Percentiles rank a stretch among this genome's conserved stretches.
phyloP scores from a whole-genome alignment of 2,329 filamentous ascomycete species.

The Coniella vitis region DNA sequence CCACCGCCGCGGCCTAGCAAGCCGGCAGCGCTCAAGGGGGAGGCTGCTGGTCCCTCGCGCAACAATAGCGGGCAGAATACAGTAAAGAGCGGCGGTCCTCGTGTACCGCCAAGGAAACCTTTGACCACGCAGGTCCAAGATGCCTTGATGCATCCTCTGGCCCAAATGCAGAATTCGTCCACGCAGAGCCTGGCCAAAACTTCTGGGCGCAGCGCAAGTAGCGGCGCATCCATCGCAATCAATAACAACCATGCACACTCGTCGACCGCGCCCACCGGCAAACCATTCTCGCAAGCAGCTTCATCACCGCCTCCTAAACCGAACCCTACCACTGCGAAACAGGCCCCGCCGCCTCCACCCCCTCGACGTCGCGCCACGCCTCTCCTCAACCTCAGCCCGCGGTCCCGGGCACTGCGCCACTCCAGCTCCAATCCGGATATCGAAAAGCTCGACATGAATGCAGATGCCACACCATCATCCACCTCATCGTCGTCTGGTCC shows the following conservation, averaged over 20 bases:
- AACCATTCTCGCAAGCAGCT: constrained; percentile 2
- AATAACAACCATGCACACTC: constrained; percentile 15
- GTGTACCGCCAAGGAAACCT: constrained; percentile 30
- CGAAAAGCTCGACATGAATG: constrained; percentile 28
- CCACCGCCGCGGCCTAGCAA: constrained; percentile 51
- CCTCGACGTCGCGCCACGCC: constrained; percentile 39
- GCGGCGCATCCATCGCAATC: constrained; percentile 4
- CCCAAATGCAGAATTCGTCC: constrained; percentile 35
- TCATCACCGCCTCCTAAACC: constrained; percentile 4
- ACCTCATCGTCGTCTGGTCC: constrained; percentile 4
- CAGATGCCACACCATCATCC: constrained; percentile 20
- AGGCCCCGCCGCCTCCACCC: constrained; percentile 37
- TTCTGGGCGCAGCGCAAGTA: constrained; percentile 10
- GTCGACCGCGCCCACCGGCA: constrained; percentile 13
- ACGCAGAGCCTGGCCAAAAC: constrained; percentile 24
- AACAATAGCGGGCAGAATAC: constrained; percentile 15
- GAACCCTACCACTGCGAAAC: constrained; percentile 13
- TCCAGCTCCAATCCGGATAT: constrained; percentile 30
- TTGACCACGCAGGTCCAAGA: constrained; percentile 18
- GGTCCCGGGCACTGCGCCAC: constrained; percentile 24
- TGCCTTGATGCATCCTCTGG: constrained; percentile 29
- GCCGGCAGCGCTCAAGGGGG: constrained; percentile 46
- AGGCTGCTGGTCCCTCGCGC: constrained; percentile 25
- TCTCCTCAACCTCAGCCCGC: constrained; percentile 28
- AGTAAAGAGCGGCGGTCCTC: constrained; percentile 22